These are phyloP conservation scores for Monilinia aucupariae DNA, from an alignment of 2,329 filamentous ascomycete species.

Conservation along the genomic window DNA sequence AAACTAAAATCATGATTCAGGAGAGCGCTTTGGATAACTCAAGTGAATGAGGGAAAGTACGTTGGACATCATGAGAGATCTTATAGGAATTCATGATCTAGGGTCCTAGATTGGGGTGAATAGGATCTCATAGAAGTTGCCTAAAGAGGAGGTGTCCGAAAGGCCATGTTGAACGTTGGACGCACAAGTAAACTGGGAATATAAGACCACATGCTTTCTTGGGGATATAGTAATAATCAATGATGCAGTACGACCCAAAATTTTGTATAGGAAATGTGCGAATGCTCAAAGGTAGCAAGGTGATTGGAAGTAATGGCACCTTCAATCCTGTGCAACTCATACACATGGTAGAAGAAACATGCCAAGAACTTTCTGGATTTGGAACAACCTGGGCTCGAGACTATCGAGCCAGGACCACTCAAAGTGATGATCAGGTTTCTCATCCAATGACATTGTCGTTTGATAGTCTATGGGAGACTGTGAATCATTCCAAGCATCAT, in stretches of 20 bases:
- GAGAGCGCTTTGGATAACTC: not conserved
- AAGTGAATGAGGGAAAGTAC: not conserved
- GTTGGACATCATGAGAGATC: not conserved
- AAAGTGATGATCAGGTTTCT: not conserved
- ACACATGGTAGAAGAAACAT: constrained; percentile 4
- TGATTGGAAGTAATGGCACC: not conserved
- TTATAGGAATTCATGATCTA: not conserved
- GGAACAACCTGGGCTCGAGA: not conserved
- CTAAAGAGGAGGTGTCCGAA: not conserved
- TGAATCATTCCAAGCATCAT: not conserved
- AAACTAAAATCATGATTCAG: not conserved
- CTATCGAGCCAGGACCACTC: not conserved
- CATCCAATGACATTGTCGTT: constrained; percentile 8
- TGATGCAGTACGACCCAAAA: constrained; percentile 6
- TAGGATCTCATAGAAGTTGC: not conserved
- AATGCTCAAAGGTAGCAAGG: not conserved
- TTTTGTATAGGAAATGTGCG: not conserved
- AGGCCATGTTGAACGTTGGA: too few relatives aligned
- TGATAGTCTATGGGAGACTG: constrained; percentile 7
- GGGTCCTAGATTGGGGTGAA: not conserved
- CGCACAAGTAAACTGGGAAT: not conserved
- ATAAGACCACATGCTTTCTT: not conserved
- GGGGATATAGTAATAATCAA: not conserved
- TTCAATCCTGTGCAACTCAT: not conserved
- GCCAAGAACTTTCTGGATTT: not conserved